These are phyloP conservation scores for Citrus trifoliata DNA, from an alignment of 345 rosid genomes.

Conservation along the genomic window DNA sequence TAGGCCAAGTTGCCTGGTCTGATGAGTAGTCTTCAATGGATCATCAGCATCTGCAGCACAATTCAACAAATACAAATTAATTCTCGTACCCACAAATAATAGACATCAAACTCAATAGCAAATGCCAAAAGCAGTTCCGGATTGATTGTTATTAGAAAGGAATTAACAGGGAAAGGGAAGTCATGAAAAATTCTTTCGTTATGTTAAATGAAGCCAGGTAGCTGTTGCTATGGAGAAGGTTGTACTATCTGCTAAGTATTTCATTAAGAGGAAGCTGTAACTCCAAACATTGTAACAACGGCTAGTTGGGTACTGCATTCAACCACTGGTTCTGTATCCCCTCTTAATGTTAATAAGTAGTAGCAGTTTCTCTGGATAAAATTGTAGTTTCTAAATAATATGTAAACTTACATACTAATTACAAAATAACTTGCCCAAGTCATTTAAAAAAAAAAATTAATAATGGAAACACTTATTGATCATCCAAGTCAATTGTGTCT, in stretches of 20 bases:
- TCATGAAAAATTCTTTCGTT: constrained; percentile 43
- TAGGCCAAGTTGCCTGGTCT: constrained; percentile 85
- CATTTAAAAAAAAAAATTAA: too few species aligned
- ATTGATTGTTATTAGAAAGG: constrained; percentile 60
- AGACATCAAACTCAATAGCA: constrained; percentile 1
- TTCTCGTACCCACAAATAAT: background rate
- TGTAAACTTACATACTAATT: too few species aligned
- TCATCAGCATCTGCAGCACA: constrained; percentile 76
- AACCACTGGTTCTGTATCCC: too few species aligned
- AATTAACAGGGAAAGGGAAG: constrained; percentile 66
- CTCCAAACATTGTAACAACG: too few species aligned
- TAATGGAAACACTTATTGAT: too few species aligned
- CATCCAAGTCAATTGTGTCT: too few species aligned
- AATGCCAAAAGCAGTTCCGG: background rate
- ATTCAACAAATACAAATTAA: background rate
- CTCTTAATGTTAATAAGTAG: too few species aligned
- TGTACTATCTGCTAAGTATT: too few species aligned
- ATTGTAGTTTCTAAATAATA: too few species aligned
- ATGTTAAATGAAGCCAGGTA: constrained; percentile 74
- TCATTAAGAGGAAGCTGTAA: constrained; percentile 32
- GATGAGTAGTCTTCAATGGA: constrained; percentile 92
- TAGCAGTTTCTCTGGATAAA: too few species aligned
- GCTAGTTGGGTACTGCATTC: too few species aligned
- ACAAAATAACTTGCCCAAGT: too few species aligned
- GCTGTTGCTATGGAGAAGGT: constrained; percentile 37